Percentiles rank a stretch among this genome's conserved stretches.
Conservation (phyloP, 2,329 filamentous ascomycete genomes). For the Neonectria punicea region DNA sequence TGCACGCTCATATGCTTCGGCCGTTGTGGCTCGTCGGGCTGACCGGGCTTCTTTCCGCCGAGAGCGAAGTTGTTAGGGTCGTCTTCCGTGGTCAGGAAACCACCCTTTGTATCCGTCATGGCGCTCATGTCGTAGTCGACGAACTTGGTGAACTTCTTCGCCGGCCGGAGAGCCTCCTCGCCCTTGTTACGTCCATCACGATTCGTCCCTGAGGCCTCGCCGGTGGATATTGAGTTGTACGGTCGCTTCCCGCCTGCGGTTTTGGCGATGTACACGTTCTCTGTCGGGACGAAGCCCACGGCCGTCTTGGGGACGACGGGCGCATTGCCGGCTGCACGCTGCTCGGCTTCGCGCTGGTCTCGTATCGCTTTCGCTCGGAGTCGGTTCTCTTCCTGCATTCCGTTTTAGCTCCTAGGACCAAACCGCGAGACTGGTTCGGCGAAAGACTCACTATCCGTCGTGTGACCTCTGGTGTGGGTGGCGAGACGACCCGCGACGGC, state of each 20-base stretch:
- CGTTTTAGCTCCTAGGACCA: neutral
- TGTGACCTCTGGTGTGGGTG: constrained; percentile 65
- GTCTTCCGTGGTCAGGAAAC: constrained; percentile 90
- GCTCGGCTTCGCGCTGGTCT: constrained; percentile 75
- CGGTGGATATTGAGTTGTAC: constrained; percentile 68
- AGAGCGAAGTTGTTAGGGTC: constrained; percentile 88
- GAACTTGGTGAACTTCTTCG: constrained; percentile 90
- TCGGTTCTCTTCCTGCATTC: constrained; percentile 80
- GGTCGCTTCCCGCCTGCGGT: constrained; percentile 71
- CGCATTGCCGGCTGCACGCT: constrained; percentile 56
- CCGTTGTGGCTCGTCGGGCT: constrained; percentile 63
- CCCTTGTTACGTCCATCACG: constrained; percentile 72
- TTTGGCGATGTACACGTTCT: constrained; percentile 66
- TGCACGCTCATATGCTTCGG: constrained; percentile 88
- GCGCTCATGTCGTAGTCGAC: constrained; percentile 98
- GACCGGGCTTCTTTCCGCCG: constrained; percentile 54
- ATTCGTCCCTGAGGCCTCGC: constrained; percentile 62
- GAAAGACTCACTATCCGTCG: constrained; percentile 62
- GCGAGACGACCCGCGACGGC: constrained; percentile 51
- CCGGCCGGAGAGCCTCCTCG: constrained; percentile 72
- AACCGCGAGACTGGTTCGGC: fast-evolving
- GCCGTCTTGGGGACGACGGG: constrained; percentile 60
- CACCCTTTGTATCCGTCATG: constrained; percentile 98
- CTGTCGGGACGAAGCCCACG: constrained; percentile 78
- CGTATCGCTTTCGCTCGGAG: constrained; percentile 89